These are phyloP conservation scores for Sporothrix brunneoviolacea DNA, from an alignment of 2,329 filamentous ascomycete species.

Conservation along the genomic window DNA sequence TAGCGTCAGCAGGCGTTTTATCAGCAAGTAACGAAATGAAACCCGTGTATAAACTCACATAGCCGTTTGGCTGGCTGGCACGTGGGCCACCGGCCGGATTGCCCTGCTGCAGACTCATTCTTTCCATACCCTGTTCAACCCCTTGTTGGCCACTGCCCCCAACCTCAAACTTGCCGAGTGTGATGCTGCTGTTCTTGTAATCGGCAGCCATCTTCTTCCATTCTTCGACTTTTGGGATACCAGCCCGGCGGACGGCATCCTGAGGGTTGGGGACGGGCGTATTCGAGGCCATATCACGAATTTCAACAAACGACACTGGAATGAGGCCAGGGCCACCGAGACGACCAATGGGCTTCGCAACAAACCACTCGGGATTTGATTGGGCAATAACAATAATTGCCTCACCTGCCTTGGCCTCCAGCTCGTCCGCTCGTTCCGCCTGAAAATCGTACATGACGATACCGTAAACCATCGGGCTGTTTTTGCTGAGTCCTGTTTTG, in stretches of 20 bases:
- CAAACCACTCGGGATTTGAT: constrained; percentile 98
- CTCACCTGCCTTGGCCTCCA: constrained; percentile 91
- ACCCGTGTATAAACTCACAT: constrained; percentile 46
- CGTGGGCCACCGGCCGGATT: constrained; percentile 31
- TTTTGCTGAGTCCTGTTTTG: constrained; percentile 41
- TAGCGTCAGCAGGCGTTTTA: not conserved
- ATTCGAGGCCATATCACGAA: constrained; percentile 86
- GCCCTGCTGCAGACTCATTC: constrained; percentile 66
- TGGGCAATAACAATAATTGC: constrained; percentile 98
- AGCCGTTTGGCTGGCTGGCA: constrained; percentile 42
- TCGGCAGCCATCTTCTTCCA: constrained; percentile 99
- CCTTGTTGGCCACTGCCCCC: constrained; percentile 39
- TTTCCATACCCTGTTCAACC: constrained; percentile 65
- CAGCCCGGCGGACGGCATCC: constrained; percentile 79
- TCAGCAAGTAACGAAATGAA: too few species aligned
- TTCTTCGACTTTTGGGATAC: constrained; percentile 91
- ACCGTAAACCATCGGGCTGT: constrained; percentile 87
- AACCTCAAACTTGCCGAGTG: constrained; percentile 79
- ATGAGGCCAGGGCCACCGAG: constrained; percentile 94
- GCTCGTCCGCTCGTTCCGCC: constrained; percentile 88
- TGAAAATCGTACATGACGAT: constrained; percentile 96
- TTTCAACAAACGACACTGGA: constrained; percentile 93
- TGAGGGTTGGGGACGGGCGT: constrained; percentile 73
- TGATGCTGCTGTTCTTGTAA: constrained; percentile 99
- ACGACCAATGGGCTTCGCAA: constrained; percentile 96